Base-by-base conservation (phyloP, 768 basidiomycete species). In the Boletus fagicola region DNA sequence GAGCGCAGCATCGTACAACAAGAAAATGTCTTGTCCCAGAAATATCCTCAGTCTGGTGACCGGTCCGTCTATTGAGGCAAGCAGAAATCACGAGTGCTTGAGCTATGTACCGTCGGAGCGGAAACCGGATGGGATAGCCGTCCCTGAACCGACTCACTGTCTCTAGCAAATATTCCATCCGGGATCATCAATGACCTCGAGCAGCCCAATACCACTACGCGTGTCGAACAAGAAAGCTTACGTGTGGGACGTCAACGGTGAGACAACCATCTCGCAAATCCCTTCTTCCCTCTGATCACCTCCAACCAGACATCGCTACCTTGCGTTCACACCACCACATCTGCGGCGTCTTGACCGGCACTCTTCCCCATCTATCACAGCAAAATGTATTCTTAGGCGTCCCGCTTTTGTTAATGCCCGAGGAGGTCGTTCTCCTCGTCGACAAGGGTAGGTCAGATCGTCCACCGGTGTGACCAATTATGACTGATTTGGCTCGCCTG, bases 301-400 rank as follows among this genome's bases (percentile, higher is more conserved):
- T 54, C 67, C 57, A 45, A 40, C 43, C 67, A 95, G 96, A 94
- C 68, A 87, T 93, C 63, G 86, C 88, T 10, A 79, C 75, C 7
- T 75, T 99, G 11, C 90, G 97, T 38, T 83, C 88, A 31, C 75
- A 86, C 62, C 86, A 97, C 72, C 85, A 79, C 54, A 81, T 98
- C 47, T 94, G 91, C 65, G 94, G 96, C 36, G 77, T 93, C 44
- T 74, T 98, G 44, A 81, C 85, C 0, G 97, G 97, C 0, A 98
- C 97, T 1, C 83, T 99, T 15, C 95, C 97, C 2, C 93, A 94
- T 68, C 80, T 98, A 1, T 87, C 94, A 2, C 95, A 98, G 65
- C 97, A 99, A 74, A 99, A 99, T 76, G 84, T 90, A 3, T 99
- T 99, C 69, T 78, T 99, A 35, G 97, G 97, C 8, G 75, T 94